These are phyloP conservation scores for Saccharomyces uvarum DNA, from an alignment of 1,139 yeast genomes.

Conservation along the genomic window DNA sequence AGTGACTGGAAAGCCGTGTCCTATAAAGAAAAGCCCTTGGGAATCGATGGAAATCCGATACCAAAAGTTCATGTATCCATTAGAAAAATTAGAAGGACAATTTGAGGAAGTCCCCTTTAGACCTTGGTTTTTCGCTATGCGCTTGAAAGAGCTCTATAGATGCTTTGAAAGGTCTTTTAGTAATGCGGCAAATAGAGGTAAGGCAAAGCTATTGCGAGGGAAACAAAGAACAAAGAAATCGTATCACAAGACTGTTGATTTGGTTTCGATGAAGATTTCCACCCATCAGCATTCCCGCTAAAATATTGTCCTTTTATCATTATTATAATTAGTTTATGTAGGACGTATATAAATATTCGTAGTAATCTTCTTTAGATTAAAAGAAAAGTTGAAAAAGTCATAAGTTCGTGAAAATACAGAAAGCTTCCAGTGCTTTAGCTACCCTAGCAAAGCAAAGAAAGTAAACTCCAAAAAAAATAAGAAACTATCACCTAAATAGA, in stretches of 20 bases:
- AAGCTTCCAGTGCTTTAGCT: background rate
- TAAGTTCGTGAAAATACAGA: background rate
- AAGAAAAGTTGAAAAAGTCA: background rate
- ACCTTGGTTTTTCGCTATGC: background rate
- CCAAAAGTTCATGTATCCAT: background rate
- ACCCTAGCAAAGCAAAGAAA: background rate
- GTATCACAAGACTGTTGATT: background rate
- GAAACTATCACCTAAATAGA: background rate
- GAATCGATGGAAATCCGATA: background rate
- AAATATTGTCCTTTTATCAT: background rate
- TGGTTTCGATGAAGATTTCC: background rate
- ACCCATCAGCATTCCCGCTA: background rate
- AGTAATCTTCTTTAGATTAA: background rate
- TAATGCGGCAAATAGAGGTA: constrained; percentile 1
- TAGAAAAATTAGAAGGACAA: background rate
- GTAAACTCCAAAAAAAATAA: background rate
- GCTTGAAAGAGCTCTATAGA: background rate
- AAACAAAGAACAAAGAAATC: background rate
- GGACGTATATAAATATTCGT: background rate
- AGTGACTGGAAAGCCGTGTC: background rate
- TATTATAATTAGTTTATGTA: background rate
- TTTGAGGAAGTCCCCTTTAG: background rate
- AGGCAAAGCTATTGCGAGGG: background rate
- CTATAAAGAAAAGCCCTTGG: background rate
- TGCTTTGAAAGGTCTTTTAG: background rate